A percentile compares a stretch with the other conserved stretches of the same genome.
Evolutionary conservation across 306 rosid species (phyloP).

Genomic region (Quercus alba): DNA sequence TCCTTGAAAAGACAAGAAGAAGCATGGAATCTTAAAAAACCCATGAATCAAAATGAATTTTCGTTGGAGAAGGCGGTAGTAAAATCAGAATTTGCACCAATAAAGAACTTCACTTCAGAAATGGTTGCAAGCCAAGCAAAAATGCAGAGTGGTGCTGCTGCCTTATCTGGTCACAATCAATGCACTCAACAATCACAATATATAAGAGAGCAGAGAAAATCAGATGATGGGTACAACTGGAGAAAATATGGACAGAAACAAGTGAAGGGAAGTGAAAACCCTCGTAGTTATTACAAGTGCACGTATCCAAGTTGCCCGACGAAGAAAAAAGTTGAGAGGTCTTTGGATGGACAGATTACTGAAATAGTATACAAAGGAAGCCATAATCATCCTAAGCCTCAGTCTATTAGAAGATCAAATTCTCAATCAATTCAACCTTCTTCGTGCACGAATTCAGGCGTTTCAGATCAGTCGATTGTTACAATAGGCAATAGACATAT

Average conservation of each 20-base stretch:
- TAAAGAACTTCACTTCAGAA: slow-evolving; percentile 37
- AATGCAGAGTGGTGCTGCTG: slow-evolving; percentile 23
- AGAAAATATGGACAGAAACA: slow-evolving; percentile 94
- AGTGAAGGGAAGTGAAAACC: slow-evolving; percentile 94
- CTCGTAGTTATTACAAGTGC: slow-evolving; percentile 90
- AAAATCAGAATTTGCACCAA: slow-evolving; percentile 47
- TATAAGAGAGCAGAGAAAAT: slow-evolving; percentile 49
- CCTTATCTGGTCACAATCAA: slow-evolving; percentile 31
- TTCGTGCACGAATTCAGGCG: slow-evolving; percentile 47
- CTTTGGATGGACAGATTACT: slow-evolving; percentile 81
- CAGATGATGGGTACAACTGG: slow-evolving; percentile 93
- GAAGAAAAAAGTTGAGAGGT: slow-evolving; percentile 88
- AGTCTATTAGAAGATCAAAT: slow-evolving; percentile 48
- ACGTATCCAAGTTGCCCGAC: slow-evolving; percentile 62
- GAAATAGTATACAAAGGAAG: slow-evolving; percentile 90
- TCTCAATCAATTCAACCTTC: slow-evolving; percentile 45
- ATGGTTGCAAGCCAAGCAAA: slow-evolving; percentile 21
- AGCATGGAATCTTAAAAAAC: slow-evolving; percentile 48
- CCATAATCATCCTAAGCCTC: slow-evolving; percentile 90
- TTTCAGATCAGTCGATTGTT: slow-evolving; percentile 54
- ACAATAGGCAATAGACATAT: slow-evolving; percentile 36
- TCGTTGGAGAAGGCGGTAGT: slow-evolving; percentile 36
- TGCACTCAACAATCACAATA: slow-evolving; percentile 28
- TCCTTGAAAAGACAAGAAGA: slow-evolving; percentile 35
- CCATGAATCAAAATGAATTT: slow-evolving; percentile 16